These are phyloP conservation scores for Medicago arabica DNA, from an alignment of 306 rosid genomes.

Conservation along the genomic window DNA sequence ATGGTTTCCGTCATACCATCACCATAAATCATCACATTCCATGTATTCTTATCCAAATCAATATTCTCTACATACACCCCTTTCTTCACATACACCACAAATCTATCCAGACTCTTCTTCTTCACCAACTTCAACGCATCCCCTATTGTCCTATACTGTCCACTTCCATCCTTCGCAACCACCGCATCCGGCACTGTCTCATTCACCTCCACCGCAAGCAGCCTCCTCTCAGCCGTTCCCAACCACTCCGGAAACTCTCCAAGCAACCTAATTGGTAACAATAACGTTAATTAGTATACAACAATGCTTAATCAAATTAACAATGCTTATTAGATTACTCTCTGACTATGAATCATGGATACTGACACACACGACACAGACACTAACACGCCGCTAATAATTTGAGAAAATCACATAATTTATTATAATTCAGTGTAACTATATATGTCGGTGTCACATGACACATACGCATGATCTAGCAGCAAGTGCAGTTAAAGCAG, in stretches of 20 bases:
- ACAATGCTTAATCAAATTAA: too few relatives aligned
- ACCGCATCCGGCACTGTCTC: slow-evolving; percentile 38
- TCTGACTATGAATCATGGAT: too few relatives aligned
- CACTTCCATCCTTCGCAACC: slow-evolving; percentile 84
- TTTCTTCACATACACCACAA: slow-evolving; percentile 71
- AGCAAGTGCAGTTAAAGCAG: too few relatives aligned
- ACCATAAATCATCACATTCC: slow-evolving; percentile 92
- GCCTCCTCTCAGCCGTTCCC: slow-evolving; percentile 66
- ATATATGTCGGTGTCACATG: too few relatives aligned
- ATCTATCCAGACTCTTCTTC: slow-evolving; percentile 65
- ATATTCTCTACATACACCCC: slow-evolving; percentile 80
- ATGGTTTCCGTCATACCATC: slow-evolving; percentile 77
- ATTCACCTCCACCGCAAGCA: slow-evolving; percentile 44
- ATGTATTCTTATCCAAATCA: slow-evolving; percentile 66
- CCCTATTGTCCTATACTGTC: slow-evolving; percentile 50
- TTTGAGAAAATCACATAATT: too few relatives aligned
- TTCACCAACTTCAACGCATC: slow-evolving; percentile 63
- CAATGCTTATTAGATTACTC: too few relatives aligned
- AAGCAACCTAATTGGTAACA: slow-evolving; percentile 31
- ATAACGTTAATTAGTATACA: too few relatives aligned
- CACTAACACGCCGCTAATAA: too few relatives aligned
- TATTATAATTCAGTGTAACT: too few relatives aligned
- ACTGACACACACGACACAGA: too few relatives aligned
- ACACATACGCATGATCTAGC: too few relatives aligned
- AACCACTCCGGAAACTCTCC: slow-evolving; percentile 77